These are phyloP conservation scores for Xylariaceae sp. DNA, from an alignment of 2,329 filamentous ascomycete species.

Conservation along the genomic window DNA sequence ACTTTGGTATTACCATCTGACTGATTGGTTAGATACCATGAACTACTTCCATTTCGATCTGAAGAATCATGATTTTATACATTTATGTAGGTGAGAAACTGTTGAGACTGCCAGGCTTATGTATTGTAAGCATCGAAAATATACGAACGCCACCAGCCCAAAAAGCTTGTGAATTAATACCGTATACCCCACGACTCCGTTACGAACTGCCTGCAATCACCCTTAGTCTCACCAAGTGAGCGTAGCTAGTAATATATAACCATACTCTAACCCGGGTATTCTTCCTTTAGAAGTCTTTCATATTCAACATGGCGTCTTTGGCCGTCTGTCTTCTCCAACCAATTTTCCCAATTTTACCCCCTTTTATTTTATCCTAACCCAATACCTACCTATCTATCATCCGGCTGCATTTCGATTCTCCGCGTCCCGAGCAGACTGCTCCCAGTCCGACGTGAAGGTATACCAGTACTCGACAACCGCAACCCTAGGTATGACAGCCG, in stretches of 20 bases:
- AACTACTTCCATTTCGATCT: too few species aligned
- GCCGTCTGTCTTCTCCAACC: neutral
- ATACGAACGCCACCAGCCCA: too few species aligned
- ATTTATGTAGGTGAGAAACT: too few species aligned
- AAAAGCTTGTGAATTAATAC: too few species aligned
- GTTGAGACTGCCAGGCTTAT: too few species aligned
- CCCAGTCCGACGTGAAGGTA: slow-evolving; percentile 56
- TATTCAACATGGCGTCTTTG: neutral
- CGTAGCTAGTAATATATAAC: neutral
- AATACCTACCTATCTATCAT: slow-evolving; percentile 31
- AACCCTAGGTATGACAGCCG: slow-evolving; percentile 43
- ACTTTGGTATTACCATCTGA: too few species aligned
- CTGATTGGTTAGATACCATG: too few species aligned
- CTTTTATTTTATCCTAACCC: neutral
- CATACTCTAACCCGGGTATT: neutral
- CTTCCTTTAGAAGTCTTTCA: neutral
- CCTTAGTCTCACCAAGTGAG: neutral
- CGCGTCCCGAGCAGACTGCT: slow-evolving; percentile 55
- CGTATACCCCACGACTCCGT: neutral
- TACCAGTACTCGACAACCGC: slow-evolving; percentile 57
- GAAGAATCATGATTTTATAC: too few species aligned
- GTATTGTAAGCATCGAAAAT: too few species aligned
- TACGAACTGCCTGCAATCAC: neutral
- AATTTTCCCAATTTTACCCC: too few species aligned
- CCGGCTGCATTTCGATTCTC: slow-evolving; percentile 53